Conservation (phyloP, 352 stramenopile genomes). For the Aphanomyces invadans region DNA sequence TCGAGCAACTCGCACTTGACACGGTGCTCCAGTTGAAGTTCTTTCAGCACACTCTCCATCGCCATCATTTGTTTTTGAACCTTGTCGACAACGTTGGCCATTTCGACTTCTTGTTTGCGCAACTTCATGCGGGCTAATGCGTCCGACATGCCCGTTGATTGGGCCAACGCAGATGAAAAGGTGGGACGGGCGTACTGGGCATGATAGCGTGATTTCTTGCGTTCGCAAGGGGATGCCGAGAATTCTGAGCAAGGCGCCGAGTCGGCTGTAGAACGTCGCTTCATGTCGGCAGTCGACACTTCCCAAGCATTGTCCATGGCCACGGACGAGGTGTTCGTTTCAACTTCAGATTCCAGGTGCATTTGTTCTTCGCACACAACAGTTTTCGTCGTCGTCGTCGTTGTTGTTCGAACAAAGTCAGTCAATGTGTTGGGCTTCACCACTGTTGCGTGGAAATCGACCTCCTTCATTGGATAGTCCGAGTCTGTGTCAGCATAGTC, state of each 20-base stretch:
- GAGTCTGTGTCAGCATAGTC: neutral
- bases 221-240: neutral
- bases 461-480: neutral
- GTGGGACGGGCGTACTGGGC: neutral
- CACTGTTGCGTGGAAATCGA: neutral
- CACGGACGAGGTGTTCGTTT: neutral
- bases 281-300: neutral
- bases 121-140: slow-evolving; percentile 15
- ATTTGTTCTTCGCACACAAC: slow-evolving; percentile 15
- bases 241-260: slow-evolving; percentile 6
- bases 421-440: neutral
- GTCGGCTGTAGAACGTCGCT: neutral
- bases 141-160: slow-evolving; percentile 1
- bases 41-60: slow-evolving; percentile 18
- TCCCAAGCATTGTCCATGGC: neutral
- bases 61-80: slow-evolving; percentile 8
- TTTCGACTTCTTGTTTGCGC: slow-evolving; percentile 22
- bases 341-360: neutral
- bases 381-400: neutral
- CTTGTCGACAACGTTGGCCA: slow-evolving; percentile 12
- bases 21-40: slow-evolving; percentile 10
- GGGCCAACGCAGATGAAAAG: neutral
- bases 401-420: neutral
- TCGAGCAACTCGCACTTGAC: slow-evolving; percentile 15
- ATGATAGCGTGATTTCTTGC: neutral